These are phyloP conservation scores for Kodamaea laetipori DNA, from an alignment of 805 yeast genomes.

Conservation along the genomic window DNA sequence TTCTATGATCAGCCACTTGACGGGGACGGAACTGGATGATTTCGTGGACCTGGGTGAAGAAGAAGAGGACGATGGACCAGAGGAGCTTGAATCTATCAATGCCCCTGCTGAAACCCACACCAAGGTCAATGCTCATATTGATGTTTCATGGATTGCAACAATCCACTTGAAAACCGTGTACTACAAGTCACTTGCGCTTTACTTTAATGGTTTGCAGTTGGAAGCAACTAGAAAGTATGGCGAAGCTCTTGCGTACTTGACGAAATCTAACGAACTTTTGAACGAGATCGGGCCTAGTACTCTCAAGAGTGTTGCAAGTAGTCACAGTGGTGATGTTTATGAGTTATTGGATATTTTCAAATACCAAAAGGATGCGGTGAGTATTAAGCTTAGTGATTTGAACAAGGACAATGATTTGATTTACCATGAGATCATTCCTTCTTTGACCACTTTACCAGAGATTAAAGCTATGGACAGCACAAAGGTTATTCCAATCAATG, in stretches of 20 bases:
- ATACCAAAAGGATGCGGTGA: constrained; percentile 42
- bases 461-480: constrained; percentile 71
- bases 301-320: constrained; percentile 21
- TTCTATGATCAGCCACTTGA: constrained; percentile 39
- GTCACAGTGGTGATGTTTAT: constrained; percentile 31
- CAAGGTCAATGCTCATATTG: constrained; percentile 31
- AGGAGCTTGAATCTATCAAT: constrained; percentile 20
- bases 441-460: constrained; percentile 58
- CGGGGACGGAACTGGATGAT: constrained; percentile 17
- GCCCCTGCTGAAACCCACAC: constrained; percentile 13
- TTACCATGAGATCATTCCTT: constrained; percentile 78
- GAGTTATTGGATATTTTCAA: constrained; percentile 44
- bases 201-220: constrained; percentile 56
- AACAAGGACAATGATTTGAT: constrained; percentile 88
- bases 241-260: constrained; percentile 67
- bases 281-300: constrained; percentile 33
- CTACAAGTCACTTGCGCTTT: constrained; percentile 61
- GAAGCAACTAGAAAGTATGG: constrained; percentile 68
- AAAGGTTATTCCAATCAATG: constrained; percentile 55
- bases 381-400: constrained; percentile 43
- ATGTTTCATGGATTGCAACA: constrained; percentile 51
- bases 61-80: constrained; percentile 23
- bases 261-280: constrained; percentile 50
- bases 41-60: constrained; percentile 23
- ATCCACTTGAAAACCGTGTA: constrained; percentile 55